Percentiles rank a stretch among this genome's conserved stretches.
These are phyloP conservation scores for Pachyrhizus erosus DNA, from an alignment of 306 rosid species.

Conservation along the genomic window DNA sequence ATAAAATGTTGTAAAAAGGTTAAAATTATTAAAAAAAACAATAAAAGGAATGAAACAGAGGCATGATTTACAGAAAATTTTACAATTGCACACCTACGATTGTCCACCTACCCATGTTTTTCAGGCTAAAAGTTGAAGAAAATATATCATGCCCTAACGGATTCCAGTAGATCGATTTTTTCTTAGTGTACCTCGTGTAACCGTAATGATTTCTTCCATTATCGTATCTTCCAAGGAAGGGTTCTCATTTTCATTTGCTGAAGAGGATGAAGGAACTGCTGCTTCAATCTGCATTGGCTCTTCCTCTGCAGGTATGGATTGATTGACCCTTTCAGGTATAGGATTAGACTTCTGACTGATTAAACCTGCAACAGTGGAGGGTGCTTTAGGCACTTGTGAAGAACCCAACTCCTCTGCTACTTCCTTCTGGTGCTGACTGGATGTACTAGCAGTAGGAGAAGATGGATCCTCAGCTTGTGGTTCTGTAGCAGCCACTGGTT, in stretches of 20 bases:
- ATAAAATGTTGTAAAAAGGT: neutral
- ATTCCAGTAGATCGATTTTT: slow-evolving; percentile 46
- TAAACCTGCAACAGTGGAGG: slow-evolving; percentile 39
- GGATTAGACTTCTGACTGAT: slow-evolving; percentile 48
- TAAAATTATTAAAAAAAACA: slow-evolving; percentile 34
- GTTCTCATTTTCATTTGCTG: slow-evolving; percentile 46
- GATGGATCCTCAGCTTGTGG: slow-evolving; percentile 52
- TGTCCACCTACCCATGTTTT: slow-evolving; percentile 44
- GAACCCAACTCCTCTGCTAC: slow-evolving; percentile 59
- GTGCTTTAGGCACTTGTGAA: slow-evolving; percentile 50
- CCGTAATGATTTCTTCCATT: slow-evolving; percentile 51
- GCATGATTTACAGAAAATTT: slow-evolving; percentile 61
- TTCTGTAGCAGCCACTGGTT: slow-evolving; percentile 47
- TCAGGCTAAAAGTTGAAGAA: slow-evolving; percentile 24
- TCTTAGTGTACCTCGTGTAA: slow-evolving; percentile 50
- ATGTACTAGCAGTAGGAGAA: slow-evolving; percentile 52
- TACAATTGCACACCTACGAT: slow-evolving; percentile 49
- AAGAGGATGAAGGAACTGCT: slow-evolving; percentile 31
- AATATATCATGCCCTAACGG: slow-evolving; percentile 35
- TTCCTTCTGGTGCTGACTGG: slow-evolving; percentile 57
- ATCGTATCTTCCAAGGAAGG: slow-evolving; percentile 49
- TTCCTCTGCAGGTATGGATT: slow-evolving; percentile 44
- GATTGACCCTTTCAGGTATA: slow-evolving; percentile 45
- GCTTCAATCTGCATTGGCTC: slow-evolving; percentile 52
- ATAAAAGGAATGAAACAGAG: slow-evolving; percentile 44